Base-by-base conservation (phyloP, 2,329 filamentous ascomycete species). In the Aschersonia sp. region DNA sequence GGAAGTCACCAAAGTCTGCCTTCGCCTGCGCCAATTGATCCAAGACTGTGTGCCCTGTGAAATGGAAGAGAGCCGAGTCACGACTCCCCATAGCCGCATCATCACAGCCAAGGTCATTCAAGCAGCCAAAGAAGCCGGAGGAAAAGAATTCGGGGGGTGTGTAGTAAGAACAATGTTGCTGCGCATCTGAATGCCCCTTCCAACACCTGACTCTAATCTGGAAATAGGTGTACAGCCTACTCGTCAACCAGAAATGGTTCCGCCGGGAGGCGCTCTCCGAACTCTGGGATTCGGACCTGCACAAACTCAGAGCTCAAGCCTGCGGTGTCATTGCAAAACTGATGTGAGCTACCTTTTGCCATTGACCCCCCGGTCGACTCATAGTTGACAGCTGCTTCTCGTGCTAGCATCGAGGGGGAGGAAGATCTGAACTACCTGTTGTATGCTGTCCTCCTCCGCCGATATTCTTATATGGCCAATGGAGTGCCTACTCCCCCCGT, bases 301-400 rank as follows among this genome's bases (percentile, higher is more conserved):
- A 95, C 61, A 68, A 81, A 41, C 69, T 92, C 39, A 79, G 90
- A 32, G 87, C 87, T 2, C 70, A 76, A 2, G 89, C 92, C 11
- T 95, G 88, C 59, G 88, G 95, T 63, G 81, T 95, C 44, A 83
- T 98, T 57, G 89, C 92, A 22, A 98, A 97, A 69, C 72, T 76
- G 30, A 69, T 83, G 73, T 75, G 57, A 58, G 70, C 22, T 2
- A 22, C 22, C 22, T 22, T 58, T 9, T 42, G 12, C n/a, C 4
- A 31, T 14, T 30, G 7, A 42, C 9, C 30, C 14, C 10, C 4
- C 2, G 14, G 6, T 14, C 12, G 22, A 30, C 43, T 43, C 29
- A 31, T 22, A 22, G 2, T 22, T 22, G 4, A 22, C 22, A 22
- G 22, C 49, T 47, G 12, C 48, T 22, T 5, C 29, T 32, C 6